Evolutionary conservation across 768 basidiomycete genomes (phyloP).

Genomic region (Lactarius tabidus): DNA sequence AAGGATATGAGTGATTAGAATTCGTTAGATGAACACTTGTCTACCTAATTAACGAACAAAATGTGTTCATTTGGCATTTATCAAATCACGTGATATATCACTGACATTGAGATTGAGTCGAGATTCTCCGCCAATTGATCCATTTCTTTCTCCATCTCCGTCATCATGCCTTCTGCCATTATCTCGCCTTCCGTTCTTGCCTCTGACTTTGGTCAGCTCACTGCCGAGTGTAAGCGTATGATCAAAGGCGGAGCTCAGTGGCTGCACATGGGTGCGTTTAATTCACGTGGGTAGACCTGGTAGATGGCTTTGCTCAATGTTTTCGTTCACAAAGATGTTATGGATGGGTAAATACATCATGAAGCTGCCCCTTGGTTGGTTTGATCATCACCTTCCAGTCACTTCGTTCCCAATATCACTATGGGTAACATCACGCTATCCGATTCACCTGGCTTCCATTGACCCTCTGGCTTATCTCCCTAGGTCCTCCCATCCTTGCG

Average conservation of each 20-base stretch:
- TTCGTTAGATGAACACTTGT: constrained; percentile 15
- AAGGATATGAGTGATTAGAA: constrained; percentile 50
- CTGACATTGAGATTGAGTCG: neutral
- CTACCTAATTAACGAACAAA: constrained; percentile 13
- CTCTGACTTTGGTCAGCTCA: constrained; percentile 93
- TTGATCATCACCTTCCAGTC: constrained; percentile 44
- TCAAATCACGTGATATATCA: neutral
- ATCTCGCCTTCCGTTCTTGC: constrained; percentile 97
- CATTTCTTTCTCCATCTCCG: neutral
- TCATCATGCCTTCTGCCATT: constrained; percentile 77
- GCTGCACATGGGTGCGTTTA: constrained; percentile 87
- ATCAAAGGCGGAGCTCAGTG: constrained; percentile 93
- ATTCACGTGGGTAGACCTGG: neutral
- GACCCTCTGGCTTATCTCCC: constrained; percentile 2
- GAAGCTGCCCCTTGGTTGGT: neutral
- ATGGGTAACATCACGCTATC: constrained; percentile 56
- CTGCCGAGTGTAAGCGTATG: constrained; percentile 95
- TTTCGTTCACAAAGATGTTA: constrained; percentile 64
- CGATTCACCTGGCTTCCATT: constrained; percentile 14
- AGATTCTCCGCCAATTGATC: neutral
- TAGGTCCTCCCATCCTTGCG: constrained; percentile 84
- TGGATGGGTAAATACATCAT: constrained; percentile 75
- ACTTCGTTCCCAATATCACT: constrained; percentile 98
- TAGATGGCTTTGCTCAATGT: constrained; percentile 3
- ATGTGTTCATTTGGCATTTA: neutral